Conservation (phyloP, 2,329 filamentous ascomycete species). For the Graphiopsis chlorocephala region DNA sequence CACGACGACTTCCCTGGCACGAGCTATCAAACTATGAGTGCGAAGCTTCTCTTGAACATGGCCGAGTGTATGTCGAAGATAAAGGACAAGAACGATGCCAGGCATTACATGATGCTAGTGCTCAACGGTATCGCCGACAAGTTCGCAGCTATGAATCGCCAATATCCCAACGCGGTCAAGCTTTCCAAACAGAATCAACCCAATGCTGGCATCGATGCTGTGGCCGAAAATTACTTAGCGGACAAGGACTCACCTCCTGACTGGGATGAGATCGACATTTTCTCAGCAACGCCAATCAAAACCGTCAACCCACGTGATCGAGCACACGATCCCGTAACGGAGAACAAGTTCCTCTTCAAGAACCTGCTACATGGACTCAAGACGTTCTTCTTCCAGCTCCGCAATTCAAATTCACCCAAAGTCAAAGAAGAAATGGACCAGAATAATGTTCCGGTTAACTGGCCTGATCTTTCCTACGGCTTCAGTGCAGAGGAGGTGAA, state of each 20-base stretch:
- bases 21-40: slow-evolving; percentile 99
- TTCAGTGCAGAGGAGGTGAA: slow-evolving; percentile 97
- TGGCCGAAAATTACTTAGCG: slow-evolving; percentile 76
- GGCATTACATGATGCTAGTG: slow-evolving; percentile 95
- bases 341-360: slow-evolving; percentile 98
- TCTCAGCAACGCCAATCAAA: slow-evolving; percentile 93
- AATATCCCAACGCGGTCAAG: slow-evolving; percentile 93
- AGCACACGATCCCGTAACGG: slow-evolving; percentile 82
- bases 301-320: slow-evolving; percentile 87
- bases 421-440: slow-evolving; percentile 64
- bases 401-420: slow-evolving; percentile 73
- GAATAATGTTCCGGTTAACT: slow-evolving; percentile 78
- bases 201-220: slow-evolving; percentile 58
- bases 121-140: slow-evolving; percentile 97
- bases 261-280: slow-evolving; percentile 98
- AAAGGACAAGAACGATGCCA: slow-evolving; percentile 86
- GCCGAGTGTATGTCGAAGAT: slow-evolving; percentile 95
- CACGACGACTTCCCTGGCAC: slow-evolving; percentile 88
- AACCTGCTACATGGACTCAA: slow-evolving; percentile 95
- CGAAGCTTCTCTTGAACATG: slow-evolving; percentile 95
- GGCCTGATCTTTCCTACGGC: slow-evolving; percentile 92
- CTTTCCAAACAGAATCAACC: slow-evolving; percentile 74
- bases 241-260: slow-evolving; percentile 78
- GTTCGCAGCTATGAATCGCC: slow-evolving; percentile 95
- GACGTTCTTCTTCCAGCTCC: slow-evolving; percentile 92